A percentile compares a stretch with the other conserved stretches of the same genome.
These are phyloP conservation scores for Parmales sp. DNA, from an alignment of 108 stramenopile species.

Conservation along the genomic window DNA sequence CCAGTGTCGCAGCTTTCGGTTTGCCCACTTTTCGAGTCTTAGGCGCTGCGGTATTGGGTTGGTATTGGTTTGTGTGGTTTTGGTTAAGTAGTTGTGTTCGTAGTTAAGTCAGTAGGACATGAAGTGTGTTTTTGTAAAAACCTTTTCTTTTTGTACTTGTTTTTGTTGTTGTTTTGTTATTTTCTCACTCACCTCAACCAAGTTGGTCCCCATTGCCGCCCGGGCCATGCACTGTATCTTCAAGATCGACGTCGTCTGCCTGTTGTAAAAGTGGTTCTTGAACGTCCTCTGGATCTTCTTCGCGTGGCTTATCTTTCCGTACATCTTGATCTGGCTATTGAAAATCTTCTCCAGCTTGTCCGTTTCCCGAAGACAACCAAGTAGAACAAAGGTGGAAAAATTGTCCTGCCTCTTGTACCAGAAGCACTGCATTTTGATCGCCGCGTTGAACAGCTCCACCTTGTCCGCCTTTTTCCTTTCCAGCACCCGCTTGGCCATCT, in stretches of 20 bases:
- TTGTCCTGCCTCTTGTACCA: conserved; percentile 6
- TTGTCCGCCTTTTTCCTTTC: background rate
- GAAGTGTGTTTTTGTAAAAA: no score
- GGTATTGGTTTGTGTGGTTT: no score
- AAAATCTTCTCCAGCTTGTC: conserved; percentile 9
- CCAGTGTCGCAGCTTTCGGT: conserved; percentile 6
- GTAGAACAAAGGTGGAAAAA: conserved; percentile 3
- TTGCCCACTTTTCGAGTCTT: conserved; percentile 5
- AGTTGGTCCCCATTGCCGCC: background rate
- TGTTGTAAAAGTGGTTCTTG: background rate
- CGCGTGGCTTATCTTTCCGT: background rate
- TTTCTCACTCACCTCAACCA: no score
- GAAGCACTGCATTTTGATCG: conserved; percentile 1
- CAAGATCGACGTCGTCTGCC: background rate
- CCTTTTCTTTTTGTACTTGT: no score
- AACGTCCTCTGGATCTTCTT: background rate
- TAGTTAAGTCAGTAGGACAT: no score
- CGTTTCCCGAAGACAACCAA: conserved; percentile 1
- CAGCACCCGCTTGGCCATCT: background rate
- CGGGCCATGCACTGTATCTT: conserved; percentile 8
- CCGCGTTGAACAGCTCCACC: background rate
- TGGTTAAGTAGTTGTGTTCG: no score
- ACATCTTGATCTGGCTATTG: background rate
- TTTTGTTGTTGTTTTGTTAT: no score
- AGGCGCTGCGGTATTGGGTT: no score